Evolutionary conservation across 1,139 yeast species (phyloP), one percentile per base, ranked within the genome.

Genomic region (Protomyces arabidopsidicola): DNA sequence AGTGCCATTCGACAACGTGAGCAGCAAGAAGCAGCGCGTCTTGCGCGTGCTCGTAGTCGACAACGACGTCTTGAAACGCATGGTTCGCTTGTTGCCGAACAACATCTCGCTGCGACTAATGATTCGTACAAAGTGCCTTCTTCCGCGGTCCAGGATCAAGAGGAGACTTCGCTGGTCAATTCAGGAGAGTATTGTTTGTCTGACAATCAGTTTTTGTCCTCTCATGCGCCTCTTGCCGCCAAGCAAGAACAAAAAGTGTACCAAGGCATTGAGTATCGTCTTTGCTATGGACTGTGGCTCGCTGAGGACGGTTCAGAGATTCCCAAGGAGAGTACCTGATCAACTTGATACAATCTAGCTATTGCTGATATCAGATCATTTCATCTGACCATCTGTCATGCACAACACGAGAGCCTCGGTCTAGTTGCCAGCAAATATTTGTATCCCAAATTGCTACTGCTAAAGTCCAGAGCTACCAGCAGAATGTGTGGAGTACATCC

Each of bases 201-300:
- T 14, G 42, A 36, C 42, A 12, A 36, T 12, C 42, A 20, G 16
- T 5, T 31, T 27, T 31, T 20, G 27, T 52, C 62, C 5, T 58
- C 62, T 14, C 56, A 58, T 39, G 56, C 14, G 18, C 56, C 62
- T 2, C 24, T 58, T 5, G 14, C 18, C 8, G 27, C n/a, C 22
- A 18, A 24, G 16, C 45, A 16, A 2, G 34, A 39, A 16, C 42
- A 27, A 2, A n/a, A 39, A 18, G 51, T 39, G 27, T 22, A 10
- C 34, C 20, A 24, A 8, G 62, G 56, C 35, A 34, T 52, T 9
- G 62, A 58, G 35, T 58, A 58, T 27, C 55, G 62, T 22, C 42
- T 51, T 27, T 58, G 62, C 36, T 22, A 51, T n/a, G 62, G 62
- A 18, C 42, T 58, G 10, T 58, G 62, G 62, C 45, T 58, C 24